phyloP scores from a whole-genome alignment of 2,329 filamentous ascomycete genomes.

The Thermoascus crustaceus region DNA sequence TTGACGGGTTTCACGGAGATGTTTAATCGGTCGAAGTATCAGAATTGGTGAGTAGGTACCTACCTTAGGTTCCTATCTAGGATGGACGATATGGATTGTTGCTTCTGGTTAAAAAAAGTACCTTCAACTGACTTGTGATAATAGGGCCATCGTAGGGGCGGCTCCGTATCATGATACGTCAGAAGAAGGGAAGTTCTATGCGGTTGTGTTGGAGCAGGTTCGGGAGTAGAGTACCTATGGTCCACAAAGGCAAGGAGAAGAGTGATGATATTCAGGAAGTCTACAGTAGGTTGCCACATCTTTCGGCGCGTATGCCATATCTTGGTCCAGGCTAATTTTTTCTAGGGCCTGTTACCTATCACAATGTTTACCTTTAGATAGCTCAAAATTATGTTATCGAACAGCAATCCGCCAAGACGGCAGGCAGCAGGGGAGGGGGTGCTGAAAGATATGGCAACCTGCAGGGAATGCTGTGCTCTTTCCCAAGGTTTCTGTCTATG shows the following conservation, averaged over 20 bases:
- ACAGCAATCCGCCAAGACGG: no score
- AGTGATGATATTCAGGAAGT: conserved; percentile 1
- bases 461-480: no score
- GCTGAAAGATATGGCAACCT: no score
- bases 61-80: background rate
- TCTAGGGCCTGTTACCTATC: no score
- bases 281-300: no score
- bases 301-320: no score
- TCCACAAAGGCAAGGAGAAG: background rate
- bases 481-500: no score
- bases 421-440: no score
- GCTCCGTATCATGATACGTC: conserved; percentile 29
- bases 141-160: conserved; percentile 26
- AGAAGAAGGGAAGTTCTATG: conserved; percentile 30
- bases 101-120: background rate
- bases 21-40: conserved; percentile 31
- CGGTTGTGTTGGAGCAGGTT: conserved; percentile 27
- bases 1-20: conserved; percentile 31
- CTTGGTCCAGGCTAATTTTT: no score
- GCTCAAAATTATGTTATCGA: no score
- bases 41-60: conserved; percentile 25
- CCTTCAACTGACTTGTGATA: conserved; percentile 2
- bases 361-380: no score
- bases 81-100: no score
- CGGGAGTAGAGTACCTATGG: conserved; percentile 4